These are phyloP conservation scores for Cyberlindnera mrakii DNA, from an alignment of 805 yeast genomes.

Conservation along the genomic window DNA sequence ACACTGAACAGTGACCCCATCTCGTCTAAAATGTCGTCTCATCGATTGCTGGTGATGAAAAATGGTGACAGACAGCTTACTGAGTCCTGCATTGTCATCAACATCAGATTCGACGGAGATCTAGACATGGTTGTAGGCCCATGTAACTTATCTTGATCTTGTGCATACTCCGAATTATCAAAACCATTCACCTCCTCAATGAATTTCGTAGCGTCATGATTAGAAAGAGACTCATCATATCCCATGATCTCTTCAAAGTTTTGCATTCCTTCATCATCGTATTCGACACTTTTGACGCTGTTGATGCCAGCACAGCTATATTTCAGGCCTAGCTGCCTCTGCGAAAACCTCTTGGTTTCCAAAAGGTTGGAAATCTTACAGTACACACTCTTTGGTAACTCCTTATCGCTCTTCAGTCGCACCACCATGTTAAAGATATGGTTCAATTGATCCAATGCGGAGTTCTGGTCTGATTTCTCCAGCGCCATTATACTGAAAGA, in stretches of 20 bases:
- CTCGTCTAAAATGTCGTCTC: no score
- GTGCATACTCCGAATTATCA: not conserved
- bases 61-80: slow-evolving; percentile 1
- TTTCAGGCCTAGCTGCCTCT: not conserved
- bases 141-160: not conserved
- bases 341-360: slow-evolving; percentile 10
- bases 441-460: slow-evolving; percentile 16
- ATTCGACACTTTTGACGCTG: not conserved
- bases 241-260: not conserved
- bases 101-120: not conserved
- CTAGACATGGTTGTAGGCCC: not conserved
- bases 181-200: not conserved
- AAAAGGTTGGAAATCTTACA: slow-evolving; percentile 13
- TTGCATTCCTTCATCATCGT: not conserved
- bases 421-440: slow-evolving; percentile 15
- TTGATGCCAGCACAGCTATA: no score
- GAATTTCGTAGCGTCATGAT: not conserved
- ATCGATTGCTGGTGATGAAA: not conserved
- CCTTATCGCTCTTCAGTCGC: slow-evolving; percentile 17
- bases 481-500: slow-evolving; percentile 13
- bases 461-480: slow-evolving; percentile 5
- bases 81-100: not conserved
- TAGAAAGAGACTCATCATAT: not conserved
- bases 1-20: no score
- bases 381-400: slow-evolving; percentile 12